Conservation (phyloP, 164 flowering plant genomes). For the Berberis thunbergii region DNA sequence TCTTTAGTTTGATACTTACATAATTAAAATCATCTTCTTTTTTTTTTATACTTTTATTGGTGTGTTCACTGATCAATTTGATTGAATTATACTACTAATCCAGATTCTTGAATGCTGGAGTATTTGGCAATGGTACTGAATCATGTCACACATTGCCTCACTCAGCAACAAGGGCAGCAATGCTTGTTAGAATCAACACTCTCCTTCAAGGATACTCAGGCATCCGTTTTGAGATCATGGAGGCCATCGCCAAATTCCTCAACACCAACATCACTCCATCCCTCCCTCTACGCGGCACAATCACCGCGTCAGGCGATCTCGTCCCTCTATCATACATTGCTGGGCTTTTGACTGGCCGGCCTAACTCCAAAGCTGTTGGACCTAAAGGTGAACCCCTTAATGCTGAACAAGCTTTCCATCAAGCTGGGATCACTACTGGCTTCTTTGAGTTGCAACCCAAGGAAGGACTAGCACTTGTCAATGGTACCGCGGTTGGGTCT, state of each 20-base stretch:
- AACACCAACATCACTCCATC: constrained; percentile 53
- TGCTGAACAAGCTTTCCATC: constrained; percentile 32
- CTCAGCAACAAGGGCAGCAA: constrained; percentile 52
- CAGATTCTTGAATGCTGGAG: constrained; percentile 63
- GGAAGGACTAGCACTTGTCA: constrained; percentile 58
- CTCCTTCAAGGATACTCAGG: constrained; percentile 70
- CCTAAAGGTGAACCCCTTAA: constrained; percentile 33
- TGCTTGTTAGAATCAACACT: constrained; percentile 60
- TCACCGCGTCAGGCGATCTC: constrained; percentile 59
- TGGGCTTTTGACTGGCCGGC: constrained; percentile 52
- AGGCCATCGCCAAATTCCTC: constrained; percentile 44
- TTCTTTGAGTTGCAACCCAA: constrained; percentile 58
- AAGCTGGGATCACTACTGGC: constrained; percentile 32
- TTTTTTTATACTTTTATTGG: too few relatives aligned
- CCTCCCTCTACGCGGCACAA: constrained; percentile 53
- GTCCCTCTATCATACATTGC: constrained; percentile 65
- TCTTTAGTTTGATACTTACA: too few relatives aligned
- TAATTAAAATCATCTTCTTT: too few relatives aligned
- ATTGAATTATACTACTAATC: neutral
- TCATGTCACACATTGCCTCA: constrained; percentile 38
- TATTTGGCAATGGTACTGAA: constrained; percentile 46
- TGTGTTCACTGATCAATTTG: neutral
- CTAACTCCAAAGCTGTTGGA: constrained; percentile 38
- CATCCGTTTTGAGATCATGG: constrained; percentile 55
- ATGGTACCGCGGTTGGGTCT: constrained; percentile 63